Evolutionary conservation across 805 yeast genomes (phyloP), one percentile per base, ranked within the genome.

Genomic region (Cyberlindnera subsufficiens): DNA sequence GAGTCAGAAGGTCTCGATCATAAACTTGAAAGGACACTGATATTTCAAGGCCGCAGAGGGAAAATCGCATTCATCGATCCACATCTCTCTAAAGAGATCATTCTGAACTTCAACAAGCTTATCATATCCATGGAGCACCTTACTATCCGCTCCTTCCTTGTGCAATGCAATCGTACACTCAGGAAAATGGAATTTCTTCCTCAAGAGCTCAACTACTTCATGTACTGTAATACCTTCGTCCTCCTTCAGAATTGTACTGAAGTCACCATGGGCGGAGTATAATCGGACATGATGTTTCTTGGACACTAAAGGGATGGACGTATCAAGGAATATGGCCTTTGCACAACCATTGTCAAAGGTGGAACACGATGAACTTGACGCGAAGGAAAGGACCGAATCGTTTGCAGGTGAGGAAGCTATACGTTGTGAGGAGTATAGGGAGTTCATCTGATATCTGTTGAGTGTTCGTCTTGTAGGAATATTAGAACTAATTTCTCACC

Each of bases 61-160:
- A 8, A 51, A 33, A 2, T 45, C 44, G 6, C 45, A 37, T 17
- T 51, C 54, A 3, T 46, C 48, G 3, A 51, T 27, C 50, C 48
- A 51, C 46, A 46, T 42, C 5, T 39, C 30, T 40, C 54, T 46
- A 22, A 49, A 46, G 18, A 51, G 17, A 17, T 32, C 43, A 37
- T 49, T 51, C 30, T 51, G 54, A 5, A 51, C 30, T 29, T 35
- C 40, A 25, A 51, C 33, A 11, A 51, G 41, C 36, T 38, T 32
- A 25, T 49, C 54, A 5, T 34, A 20, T 18, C 46, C 45, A 14
- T 44, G 45, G 1, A 51, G 42, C 6, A 41, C 47, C 22, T 15
- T 44, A 30, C 41, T 42, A 0, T 9, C 15, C 1, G 41, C 44
- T 3, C 40, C 42, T 13, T 40, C 44, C 5, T 44, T 44, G 29